These are phyloP conservation scores for Hordeum pubiflorum DNA, from an alignment of 202 grass and related monocot genomes.

Conservation along the genomic window DNA sequence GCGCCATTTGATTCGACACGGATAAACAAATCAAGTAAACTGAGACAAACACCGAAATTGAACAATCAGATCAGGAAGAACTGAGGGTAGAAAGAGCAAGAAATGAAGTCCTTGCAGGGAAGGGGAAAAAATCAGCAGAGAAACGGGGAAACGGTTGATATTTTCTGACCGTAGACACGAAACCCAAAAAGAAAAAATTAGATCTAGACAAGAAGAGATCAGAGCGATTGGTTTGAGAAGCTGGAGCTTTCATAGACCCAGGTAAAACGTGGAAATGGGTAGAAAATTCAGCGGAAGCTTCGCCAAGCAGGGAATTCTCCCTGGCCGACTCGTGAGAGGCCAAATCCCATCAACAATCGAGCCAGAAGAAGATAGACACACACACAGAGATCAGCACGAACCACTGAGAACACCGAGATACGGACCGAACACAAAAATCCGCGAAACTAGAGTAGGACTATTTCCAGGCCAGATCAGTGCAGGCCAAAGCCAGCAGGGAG, in stretches of 20 bases:
- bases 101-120: not conserved
- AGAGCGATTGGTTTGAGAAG: not conserved
- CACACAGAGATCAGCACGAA: slow-evolving; percentile 25
- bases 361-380: not conserved
- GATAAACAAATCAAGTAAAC: not conserved
- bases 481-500: not conserved
- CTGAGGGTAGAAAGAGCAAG: not conserved
- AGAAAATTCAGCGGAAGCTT: not conserved
- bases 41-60: not conserved
- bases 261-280: slow-evolving; percentile 16
- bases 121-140: not conserved
- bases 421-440: not conserved
- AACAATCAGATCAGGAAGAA: slow-evolving; percentile 26
- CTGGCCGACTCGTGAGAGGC: not conserved
- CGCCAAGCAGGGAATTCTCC: not conserved
- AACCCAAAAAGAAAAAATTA: not conserved
- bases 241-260: not conserved
- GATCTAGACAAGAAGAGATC: not conserved
- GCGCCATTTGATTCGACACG: slow-evolving; percentile 44
- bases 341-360: slow-evolving; percentile 7
- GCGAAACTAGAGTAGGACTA: not conserved
- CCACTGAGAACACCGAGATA: not conserved
- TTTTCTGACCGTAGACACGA: not conserved
- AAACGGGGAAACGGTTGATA: not conserved
- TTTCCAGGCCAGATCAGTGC: not conserved